Percentiles rank a stretch among this genome's conserved stretches.
Evolutionary conservation across 2,329 filamentous ascomycete genomes (phyloP).

Genomic region (Hypoxylon sp.): DNA sequence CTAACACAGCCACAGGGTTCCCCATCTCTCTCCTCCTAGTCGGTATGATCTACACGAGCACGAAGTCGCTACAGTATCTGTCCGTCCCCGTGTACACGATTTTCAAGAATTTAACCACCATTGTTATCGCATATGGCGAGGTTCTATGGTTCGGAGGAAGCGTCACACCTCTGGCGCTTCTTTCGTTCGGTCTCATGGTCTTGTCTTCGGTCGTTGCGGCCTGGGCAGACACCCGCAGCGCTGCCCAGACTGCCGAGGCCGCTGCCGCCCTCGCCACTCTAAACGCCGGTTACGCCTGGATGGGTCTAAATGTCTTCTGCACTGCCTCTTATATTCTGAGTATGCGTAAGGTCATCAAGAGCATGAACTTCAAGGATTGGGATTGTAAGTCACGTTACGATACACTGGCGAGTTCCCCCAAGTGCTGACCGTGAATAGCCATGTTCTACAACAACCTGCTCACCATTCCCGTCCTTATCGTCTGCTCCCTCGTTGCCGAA

Average conservation of each 20-base stretch:
- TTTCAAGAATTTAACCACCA: conserved; percentile 99
- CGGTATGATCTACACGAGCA: conserved; percentile 98
- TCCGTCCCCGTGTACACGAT: conserved; percentile 99
- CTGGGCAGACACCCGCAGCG: conserved; percentile 90
- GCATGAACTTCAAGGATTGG: conserved; percentile 99
- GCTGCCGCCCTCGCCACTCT: conserved; percentile 85
- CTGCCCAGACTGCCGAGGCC: conserved; percentile 68
- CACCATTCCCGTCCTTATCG: conserved; percentile 89
- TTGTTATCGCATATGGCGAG: conserved; percentile 97
- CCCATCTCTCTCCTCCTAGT: conserved; percentile 95
- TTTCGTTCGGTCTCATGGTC: conserved; percentile 97
- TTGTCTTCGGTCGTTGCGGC: conserved; percentile 93
- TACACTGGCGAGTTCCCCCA: not conserved
- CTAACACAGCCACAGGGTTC: conserved; percentile 75
- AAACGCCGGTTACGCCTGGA: conserved; percentile 97
- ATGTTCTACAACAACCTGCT: conserved; percentile 99
- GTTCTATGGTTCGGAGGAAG: conserved; percentile 98
- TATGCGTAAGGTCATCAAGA: conserved; percentile 99
- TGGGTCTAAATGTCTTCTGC: conserved; percentile 96
- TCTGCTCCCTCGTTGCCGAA: conserved; percentile 85
- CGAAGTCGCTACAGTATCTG: conserved; percentile 94
- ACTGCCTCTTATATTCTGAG: conserved; percentile 88
- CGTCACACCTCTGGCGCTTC: conserved; percentile 86
- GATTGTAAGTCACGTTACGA: conserved; percentile 78
- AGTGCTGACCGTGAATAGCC: conserved; percentile 67